Base-by-base conservation (phyloP, 176 grass and related monocot species). In the Secale cereale region DNA sequence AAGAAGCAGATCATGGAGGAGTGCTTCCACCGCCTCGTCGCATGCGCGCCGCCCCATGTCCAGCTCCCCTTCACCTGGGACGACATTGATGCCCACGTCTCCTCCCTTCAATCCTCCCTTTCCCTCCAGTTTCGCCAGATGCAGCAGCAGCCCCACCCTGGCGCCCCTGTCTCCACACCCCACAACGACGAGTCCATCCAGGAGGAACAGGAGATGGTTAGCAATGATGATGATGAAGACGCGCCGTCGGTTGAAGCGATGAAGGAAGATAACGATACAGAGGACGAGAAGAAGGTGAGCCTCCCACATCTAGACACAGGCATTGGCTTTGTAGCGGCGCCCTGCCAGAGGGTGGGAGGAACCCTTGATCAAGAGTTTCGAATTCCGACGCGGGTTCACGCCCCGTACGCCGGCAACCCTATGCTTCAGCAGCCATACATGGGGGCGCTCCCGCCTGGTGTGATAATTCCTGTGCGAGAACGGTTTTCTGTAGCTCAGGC, bases 11-110 rank as follows among this genome's bases (percentile, higher is more conserved):
- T 67, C 37, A 80, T 91, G 22, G 76, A 60, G 30, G 82, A 80
- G 76, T 29, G 85, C 8, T 87, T 87, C n/a, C 60, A 91, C 13
- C 68, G 75, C 75, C 76, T 91, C 48, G 67, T 37, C 28, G 25
- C 68, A 59, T 46, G 52, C 75, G 19, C 80, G 33, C 70, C 67
- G 1, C 37, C 37, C 37, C 37, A 39, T 39, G 59, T 78, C 27
- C 72, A 15, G 80, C 29, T 82, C 33, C 62, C 89, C 27, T 50
- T 87, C 68, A 66, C 32, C 45, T 91, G 85, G n/a, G n/a, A 86
- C 28, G 89, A 90, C 84, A 31, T 90, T 66, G 84, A 87, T 43
- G 59, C 74, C 65, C 80, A 91, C 76, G 27, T 91, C 76, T 86
- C 89, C 33, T 31, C 89, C 85, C 10, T 90, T 20, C 75, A 86